These are phyloP conservation scores for Simplicillium aogashimaense DNA, from an alignment of 2,329 filamentous ascomycete genomes.

Conservation along the genomic window DNA sequence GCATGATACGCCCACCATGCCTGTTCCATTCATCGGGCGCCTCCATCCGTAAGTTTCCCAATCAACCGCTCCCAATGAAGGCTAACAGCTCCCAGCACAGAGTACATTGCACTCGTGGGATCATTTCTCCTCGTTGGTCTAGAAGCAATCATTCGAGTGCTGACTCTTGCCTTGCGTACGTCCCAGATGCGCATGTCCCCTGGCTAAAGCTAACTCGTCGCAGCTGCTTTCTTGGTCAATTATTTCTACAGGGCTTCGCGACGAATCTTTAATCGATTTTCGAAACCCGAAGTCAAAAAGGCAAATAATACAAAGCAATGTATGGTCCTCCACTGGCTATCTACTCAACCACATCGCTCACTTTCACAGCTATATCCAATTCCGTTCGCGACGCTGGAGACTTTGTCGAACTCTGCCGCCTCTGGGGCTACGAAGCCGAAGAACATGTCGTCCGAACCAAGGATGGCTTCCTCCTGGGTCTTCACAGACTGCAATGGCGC, in stretches of 20 bases:
- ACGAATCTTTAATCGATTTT: conserved; percentile 69
- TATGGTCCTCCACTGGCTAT: conserved; percentile 19
- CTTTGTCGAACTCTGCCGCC: conserved; percentile 84
- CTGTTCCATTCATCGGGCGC: conserved; percentile 42
- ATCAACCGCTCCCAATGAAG: conserved; percentile 8
- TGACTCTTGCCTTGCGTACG: conserved; percentile 81
- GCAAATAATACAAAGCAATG: conserved; percentile 59
- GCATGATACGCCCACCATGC: conserved; percentile 25
- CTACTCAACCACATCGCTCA: conserved; percentile 48
- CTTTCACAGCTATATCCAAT: conserved; percentile 53
- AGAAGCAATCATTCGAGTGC: conserved; percentile 72
- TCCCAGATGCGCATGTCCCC: conserved; percentile 8
- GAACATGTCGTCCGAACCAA: conserved; percentile 93
- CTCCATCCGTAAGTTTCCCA: conserved; percentile 35
- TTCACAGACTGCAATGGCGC: conserved; percentile 78
- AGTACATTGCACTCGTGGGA: conserved; percentile 78
- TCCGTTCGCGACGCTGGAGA: conserved; percentile 79
- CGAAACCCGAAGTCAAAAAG: conserved; percentile 58
- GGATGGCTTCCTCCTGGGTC: conserved; percentile 84
- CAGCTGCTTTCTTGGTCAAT: conserved; percentile 69
- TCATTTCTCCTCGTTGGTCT: conserved; percentile 77
- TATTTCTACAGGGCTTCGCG: conserved; percentile 78
- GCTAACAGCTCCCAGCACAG: conserved; percentile 41
- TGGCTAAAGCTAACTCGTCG: conserved; percentile 11
- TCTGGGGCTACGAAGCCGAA: conserved; percentile 88